phyloP scores from a whole-genome alignment of 306 rosid genomes.

The Lagenaria siceraria region DNA sequence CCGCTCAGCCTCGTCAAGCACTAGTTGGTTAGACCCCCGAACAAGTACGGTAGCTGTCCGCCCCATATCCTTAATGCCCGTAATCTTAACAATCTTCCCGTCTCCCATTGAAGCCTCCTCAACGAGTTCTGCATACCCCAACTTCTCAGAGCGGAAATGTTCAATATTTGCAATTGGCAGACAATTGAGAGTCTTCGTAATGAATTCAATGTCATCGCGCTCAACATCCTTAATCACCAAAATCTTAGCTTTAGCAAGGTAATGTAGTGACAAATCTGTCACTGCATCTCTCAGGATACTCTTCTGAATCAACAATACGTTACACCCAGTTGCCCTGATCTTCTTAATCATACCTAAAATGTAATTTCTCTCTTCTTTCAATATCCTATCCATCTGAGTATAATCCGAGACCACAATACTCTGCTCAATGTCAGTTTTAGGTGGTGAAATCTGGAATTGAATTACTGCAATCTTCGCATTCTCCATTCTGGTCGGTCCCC shows the following conservation, averaged over 20 bases:
- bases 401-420: constrained; percentile 87
- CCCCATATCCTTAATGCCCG: constrained; percentile 93
- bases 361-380: constrained; percentile 89
- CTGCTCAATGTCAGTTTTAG: constrained; percentile 88
- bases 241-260: constrained; percentile 90
- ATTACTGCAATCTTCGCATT: constrained; percentile 89
- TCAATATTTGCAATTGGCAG: constrained; percentile 86
- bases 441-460: constrained; percentile 96
- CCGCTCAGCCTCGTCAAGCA: constrained; percentile 87
- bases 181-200: constrained; percentile 86
- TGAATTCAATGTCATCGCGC: constrained; percentile 91
- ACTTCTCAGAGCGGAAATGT: constrained; percentile 81
- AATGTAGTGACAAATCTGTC: constrained; percentile 85
- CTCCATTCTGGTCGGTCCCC: constrained; percentile 91
- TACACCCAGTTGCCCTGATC: constrained; percentile 81
- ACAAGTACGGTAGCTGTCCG: constrained; percentile 78
- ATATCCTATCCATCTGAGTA: constrained; percentile 91
- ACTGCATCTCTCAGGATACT: constrained; percentile 91
- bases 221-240: constrained; percentile 94
- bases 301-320: constrained; percentile 88
- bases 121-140: constrained; percentile 83
- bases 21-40: constrained; percentile 80
- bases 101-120: constrained; percentile 90
- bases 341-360: constrained; percentile 93
- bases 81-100: constrained; percentile 82